phyloP scores from a whole-genome alignment of 176 grass and related monocot genomes.

The barley (Hordeum vulgare) region DNA sequence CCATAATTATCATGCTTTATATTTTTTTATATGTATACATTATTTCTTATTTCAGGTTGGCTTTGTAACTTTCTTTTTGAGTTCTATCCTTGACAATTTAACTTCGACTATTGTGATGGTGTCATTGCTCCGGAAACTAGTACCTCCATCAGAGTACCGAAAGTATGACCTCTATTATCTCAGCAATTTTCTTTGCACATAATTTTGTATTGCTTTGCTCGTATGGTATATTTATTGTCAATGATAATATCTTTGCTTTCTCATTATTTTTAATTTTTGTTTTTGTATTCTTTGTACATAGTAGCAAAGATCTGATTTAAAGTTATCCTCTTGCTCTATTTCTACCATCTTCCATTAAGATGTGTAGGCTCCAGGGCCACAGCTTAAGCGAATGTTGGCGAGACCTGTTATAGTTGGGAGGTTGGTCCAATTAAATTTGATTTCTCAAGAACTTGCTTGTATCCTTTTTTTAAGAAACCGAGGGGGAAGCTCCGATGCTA shows the following conservation, averaged over 20 bases:
- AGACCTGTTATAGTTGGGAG: background rate
- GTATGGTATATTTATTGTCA: background rate
- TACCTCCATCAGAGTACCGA: slow-evolving; percentile 80
- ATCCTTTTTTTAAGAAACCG: background rate
- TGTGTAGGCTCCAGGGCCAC: background rate
- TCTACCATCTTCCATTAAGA: background rate
- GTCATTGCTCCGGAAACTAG: slow-evolving; percentile 86
- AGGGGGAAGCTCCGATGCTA: background rate
- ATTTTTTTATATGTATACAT: slow-evolving; percentile 1
- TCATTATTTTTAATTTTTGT: background rate
- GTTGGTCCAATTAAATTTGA: background rate
- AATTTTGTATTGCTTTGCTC: background rate
- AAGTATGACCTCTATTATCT: slow-evolving; percentile 61
- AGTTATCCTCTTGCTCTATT: background rate
- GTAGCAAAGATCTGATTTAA: background rate
- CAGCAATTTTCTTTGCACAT: slow-evolving; percentile 1
- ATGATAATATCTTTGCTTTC: background rate
- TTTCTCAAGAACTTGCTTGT: background rate
- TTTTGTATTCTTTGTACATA: background rate
- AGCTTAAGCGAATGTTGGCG: background rate
- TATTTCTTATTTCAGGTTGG: slow-evolving; percentile 63
- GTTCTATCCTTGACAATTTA: slow-evolving; percentile 84
- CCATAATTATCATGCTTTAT: background rate
- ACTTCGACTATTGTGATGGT: slow-evolving; percentile 99
- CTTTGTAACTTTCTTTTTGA: slow-evolving; percentile 94